A percentile compares a stretch with the other conserved stretches of the same genome.
phyloP scores from a whole-genome alignment of 352 stramenopile species.

The Globisporangium camurandrum region DNA sequence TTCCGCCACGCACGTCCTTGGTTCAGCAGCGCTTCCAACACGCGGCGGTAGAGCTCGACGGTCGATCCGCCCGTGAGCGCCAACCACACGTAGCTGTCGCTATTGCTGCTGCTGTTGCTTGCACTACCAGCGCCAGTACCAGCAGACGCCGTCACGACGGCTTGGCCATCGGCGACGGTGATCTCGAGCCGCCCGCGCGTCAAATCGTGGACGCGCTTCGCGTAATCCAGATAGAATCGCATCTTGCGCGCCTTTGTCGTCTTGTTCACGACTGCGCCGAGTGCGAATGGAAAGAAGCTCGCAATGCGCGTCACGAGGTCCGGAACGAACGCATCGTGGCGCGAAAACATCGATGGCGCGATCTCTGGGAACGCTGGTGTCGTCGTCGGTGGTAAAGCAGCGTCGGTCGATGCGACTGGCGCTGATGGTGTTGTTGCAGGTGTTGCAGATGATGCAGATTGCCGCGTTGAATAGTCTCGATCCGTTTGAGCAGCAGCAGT shows the following conservation, averaged over 20 bases:
- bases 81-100: slow-evolving; percentile 42
- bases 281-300: slow-evolving; percentile 34
- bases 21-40: slow-evolving; percentile 36
- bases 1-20: slow-evolving; percentile 38
- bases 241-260: slow-evolving; percentile 69
- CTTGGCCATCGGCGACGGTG: slow-evolving; percentile 27
- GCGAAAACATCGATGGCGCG: slow-evolving; percentile 34
- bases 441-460: too few relatives aligned
- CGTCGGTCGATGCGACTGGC: too few relatives aligned
- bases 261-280: slow-evolving; percentile 49
- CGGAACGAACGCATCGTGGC: slow-evolving; percentile 36
- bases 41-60: slow-evolving; percentile 28
- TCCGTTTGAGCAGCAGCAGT: too few relatives aligned
- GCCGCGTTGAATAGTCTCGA: too few relatives aligned
- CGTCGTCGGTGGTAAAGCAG: background rate
- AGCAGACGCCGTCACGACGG: slow-evolving; percentile 34
- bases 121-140: too few relatives aligned
- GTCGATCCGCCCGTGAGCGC: slow-evolving; percentile 32
- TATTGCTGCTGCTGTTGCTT: too few relatives aligned
- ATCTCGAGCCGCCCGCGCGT: slow-evolving; percentile 34
- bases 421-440: background rate
- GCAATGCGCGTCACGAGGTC: slow-evolving; percentile 48
- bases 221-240: slow-evolving; percentile 63
- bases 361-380: slow-evolving; percentile 11
- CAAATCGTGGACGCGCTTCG: slow-evolving; percentile 34